Evolutionary conservation across 768 basidiomycete genomes (phyloP).

Genomic region (Pisolithus sp.): DNA sequence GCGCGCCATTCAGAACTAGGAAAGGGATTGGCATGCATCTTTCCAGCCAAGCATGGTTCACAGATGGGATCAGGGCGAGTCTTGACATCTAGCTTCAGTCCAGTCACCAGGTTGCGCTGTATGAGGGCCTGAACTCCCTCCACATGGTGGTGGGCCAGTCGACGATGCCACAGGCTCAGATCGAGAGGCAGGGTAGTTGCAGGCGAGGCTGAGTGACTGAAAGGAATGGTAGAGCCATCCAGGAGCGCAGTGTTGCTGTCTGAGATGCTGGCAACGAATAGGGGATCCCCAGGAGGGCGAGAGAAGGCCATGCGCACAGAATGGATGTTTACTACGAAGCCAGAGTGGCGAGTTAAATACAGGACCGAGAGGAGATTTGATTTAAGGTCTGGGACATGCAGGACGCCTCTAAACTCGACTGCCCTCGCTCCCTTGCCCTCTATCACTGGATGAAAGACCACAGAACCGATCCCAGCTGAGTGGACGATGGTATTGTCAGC

Average conservation of each 20-base stretch:
- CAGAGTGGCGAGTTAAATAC: constrained; percentile 2
- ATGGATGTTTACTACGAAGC: constrained; percentile 6
- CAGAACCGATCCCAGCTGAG: no score
- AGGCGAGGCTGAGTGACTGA: constrained; percentile 2
- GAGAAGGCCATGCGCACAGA: neutral
- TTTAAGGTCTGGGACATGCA: no score
- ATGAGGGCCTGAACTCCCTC: constrained; percentile 4
- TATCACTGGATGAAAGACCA: no score
- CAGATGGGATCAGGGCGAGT: constrained; percentile 11
- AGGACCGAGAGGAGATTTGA: constrained; percentile 4
- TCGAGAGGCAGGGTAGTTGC: constrained; percentile 6
- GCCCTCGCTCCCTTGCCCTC: no score
- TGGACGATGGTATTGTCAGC: no score
- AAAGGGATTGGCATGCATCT: constrained; percentile 17
- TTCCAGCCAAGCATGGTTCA: constrained; percentile 15
- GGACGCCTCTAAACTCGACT: no score
- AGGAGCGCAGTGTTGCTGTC: constrained; percentile 8
- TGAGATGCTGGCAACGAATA: constrained; percentile 7
- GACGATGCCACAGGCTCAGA: constrained; percentile 18
- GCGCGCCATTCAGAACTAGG: constrained; percentile 7
- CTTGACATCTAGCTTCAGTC: constrained; percentile 5
- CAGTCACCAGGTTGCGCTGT: constrained; percentile 10
- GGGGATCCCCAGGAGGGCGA: neutral
- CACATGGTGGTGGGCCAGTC: constrained; percentile 14
- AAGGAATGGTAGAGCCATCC: constrained; percentile 10